phyloP scores from a whole-genome alignment of 2,329 filamentous ascomycete species.

The Venturia carpophila region DNA sequence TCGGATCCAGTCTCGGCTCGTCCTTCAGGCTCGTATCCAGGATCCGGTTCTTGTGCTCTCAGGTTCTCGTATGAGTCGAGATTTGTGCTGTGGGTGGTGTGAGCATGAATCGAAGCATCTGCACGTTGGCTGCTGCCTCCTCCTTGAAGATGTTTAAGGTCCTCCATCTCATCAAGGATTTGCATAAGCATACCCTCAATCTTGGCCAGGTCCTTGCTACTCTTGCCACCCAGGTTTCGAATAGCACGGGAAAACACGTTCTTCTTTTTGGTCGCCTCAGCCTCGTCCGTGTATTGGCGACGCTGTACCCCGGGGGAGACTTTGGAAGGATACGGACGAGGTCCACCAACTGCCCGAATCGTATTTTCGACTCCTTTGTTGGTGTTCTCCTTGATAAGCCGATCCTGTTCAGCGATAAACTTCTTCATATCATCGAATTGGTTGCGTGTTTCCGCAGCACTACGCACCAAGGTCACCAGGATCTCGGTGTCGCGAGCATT shows the following conservation, averaged over 20 bases:
- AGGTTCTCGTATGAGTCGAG: slow-evolving; percentile 63
- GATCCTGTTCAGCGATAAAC: slow-evolving; percentile 83
- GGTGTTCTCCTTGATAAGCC: slow-evolving; percentile 78
- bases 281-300: slow-evolving; percentile 41
- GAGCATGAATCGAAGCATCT: slow-evolving; percentile 21
- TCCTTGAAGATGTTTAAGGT: slow-evolving; percentile 37
- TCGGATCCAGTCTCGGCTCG: slow-evolving; percentile 67
- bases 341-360: slow-evolving; percentile 72
- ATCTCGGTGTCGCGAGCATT: slow-evolving; percentile 97
- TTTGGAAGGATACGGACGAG: slow-evolving; percentile 67
- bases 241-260: slow-evolving; percentile 93
- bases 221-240: slow-evolving; percentile 81
- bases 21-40: slow-evolving; percentile 77
- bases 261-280: slow-evolving; percentile 70
- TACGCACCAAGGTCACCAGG: slow-evolving; percentile 83
- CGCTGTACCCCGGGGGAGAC: slow-evolving; percentile 47
- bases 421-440: slow-evolving; percentile 94
- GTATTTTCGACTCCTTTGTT: slow-evolving; percentile 82
- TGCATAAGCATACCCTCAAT: slow-evolving; percentile 69
- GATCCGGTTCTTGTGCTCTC: slow-evolving; percentile 46
- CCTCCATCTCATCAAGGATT: slow-evolving; percentile 85
- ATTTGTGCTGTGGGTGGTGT: slow-evolving; percentile 37
- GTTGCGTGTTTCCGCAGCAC: slow-evolving; percentile 92
- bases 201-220: slow-evolving; percentile 69
- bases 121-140: slow-evolving; percentile 22